Base-by-base conservation (phyloP, 2,329 filamentous ascomycete genomes). In the Thermoascus crustaceus region DNA sequence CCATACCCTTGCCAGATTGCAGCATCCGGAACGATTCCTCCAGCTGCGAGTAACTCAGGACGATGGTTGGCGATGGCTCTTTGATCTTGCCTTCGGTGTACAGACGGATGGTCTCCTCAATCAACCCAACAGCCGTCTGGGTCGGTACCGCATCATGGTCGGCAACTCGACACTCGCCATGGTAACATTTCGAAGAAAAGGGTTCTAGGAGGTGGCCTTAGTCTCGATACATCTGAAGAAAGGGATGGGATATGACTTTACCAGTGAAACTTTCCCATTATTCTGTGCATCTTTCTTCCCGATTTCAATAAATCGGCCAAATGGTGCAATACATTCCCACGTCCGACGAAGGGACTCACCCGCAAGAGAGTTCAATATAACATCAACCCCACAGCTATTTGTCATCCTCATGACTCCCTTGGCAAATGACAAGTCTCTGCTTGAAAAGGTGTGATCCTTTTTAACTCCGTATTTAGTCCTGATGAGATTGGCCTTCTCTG, bases 381-480 rank as follows among this genome's bases (percentile, higher is more conserved):
- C 29, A 39, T 63, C 60, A 14, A 62, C 55, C 2, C 60, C 60
- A 2, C 37, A 23, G 2, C 51, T 50, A 9, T 46, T 37, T 1
- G 58, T 63, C 2, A 32, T 36, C 1, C 27, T 7, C 37, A 50
- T 40, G 7, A 61, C 26, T 3, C 40, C 45, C 0, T 34, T 13
- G 1, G 30, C 27, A 31, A 64, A 63, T 2, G 35, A 26, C 3
- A 24, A 7, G 30, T 46, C 36, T 0, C 50, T 45, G 1, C 47
- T 55, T 8, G 38, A 38, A 41, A 65, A 62, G 24, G 66, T 63
- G 4, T 44, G 50, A 1, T 50, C 35, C 2, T 9, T 17, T 2
- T 44, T 46, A n/a, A 61, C 42, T 5, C 37, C 46, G 38, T 9
- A 50, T 25, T 41, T 38, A 8, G 44, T 33, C 30, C 41, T 43